Base-by-base conservation (phyloP, 1,284 basidiomycete species). In the Ceratobasidium sp. region DNA sequence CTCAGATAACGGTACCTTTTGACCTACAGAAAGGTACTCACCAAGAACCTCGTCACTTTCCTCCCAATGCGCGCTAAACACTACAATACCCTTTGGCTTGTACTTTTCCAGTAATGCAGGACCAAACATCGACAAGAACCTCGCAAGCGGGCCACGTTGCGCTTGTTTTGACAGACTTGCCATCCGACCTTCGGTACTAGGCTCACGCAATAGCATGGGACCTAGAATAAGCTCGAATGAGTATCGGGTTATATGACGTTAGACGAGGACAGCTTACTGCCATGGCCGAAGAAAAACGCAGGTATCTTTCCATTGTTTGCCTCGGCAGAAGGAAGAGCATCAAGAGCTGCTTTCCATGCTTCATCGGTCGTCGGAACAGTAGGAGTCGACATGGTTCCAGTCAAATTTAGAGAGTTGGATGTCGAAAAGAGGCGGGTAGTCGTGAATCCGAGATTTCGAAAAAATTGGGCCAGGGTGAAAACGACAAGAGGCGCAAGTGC, bases 1-100 rank as follows among this genome's bases (percentile, higher is more conserved):
- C 41, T 30, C 5, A 50, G 4, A 14, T 45, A 26, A 16, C 4
- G 48, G 41, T n/a, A 52, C 8, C 30, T 52, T n/a, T 43, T 23
- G 39, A 50, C 71, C 45, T 21, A 41, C 53, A 8, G 75, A 28
- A n/a, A 53, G 32, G 34, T 28, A 69, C 81, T 57, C 77, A 87
- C 88, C 88, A 57, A 87, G 80, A 50, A 85, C 84, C 78, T 88
- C 85, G 5, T 82, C 83, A 6, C 71, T 53, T 0, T 89, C 88
- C 77, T 93, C 91, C 90, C 90, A 92, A 76, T 92, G 91, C 18
- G 91, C 91, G 76, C 89, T 91, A 81, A 92, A 92, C 0, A 92
- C 89, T 1, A 92, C 85, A 72, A 92, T 89, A 12, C 85, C 91
- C 77, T 87, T 89, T 1, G 91, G 90, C 48, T 86, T 83, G 79